Base-by-base conservation (phyloP, 352 stramenopile genomes). In the Phytopythium helicoides region DNA sequence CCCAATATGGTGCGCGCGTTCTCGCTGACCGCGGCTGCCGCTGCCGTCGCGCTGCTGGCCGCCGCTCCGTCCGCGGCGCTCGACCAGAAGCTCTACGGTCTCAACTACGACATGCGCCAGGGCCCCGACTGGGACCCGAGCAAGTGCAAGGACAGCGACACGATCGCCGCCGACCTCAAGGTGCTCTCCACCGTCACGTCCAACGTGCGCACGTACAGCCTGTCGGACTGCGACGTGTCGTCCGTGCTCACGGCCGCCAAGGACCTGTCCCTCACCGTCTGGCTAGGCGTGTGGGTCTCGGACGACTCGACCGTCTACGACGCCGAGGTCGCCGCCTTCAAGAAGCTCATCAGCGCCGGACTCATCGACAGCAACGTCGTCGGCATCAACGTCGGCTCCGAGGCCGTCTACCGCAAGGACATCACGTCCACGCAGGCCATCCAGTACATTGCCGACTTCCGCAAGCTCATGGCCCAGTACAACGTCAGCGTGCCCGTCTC, bases 61-160 rank as follows among this genome's bases (percentile, higher is more conserved):
- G 55, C 54, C 15, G 52, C 56, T 11, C 52, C 64, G 47, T 56
- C 75, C 6, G 51, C 55, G n/a, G 81, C 81, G 55, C 64, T 91
- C 42, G 79, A 92, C 66, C 68, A 86, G 66, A 59, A 73, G 62
- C 71, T 94, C 52, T 87, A 89, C 54, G 83, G 83, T 4, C 50
- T 94, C 62, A 94, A 94, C 71, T 94, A 89, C 64, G 82, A 94
- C 60, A 58, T 90, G 56, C 83, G 83, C 38, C 76, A 87, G 44
- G 81, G 81, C 22, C 55, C 83, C 0, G 83, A 94, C 78, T 94
- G 81, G 81, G 83, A 87, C 52, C 23, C 81, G 15, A 66, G 52
- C 62, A 89, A 88, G 65, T 94, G 83, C 77, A 94, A 94, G 68
- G 57, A 54, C 21, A 56, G 63, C n/a, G 25, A 51, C 18, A 82